phyloP scores from a whole-genome alignment of 23 red algal genomes.

The Pyropia haitanensis region DNA sequence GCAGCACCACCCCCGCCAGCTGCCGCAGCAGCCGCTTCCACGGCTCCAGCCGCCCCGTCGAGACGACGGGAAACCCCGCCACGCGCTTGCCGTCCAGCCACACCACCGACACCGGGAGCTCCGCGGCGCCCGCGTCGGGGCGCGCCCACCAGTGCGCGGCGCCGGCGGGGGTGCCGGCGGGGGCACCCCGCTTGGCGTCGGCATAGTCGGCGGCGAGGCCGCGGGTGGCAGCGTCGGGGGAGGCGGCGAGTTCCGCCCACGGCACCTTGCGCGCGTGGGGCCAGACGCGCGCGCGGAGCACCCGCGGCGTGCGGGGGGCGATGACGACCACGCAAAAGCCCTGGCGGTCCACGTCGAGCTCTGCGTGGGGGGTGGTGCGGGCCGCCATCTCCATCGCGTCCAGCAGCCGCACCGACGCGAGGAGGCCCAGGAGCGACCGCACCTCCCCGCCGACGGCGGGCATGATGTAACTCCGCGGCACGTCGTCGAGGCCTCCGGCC shows the following conservation, averaged over 20 bases:
- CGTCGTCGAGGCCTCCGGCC: slow-evolving; percentile 40
- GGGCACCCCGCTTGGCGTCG: too few relatives aligned
- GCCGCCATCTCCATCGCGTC: slow-evolving; percentile 50
- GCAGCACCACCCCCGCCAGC: neutral
- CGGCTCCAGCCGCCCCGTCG: slow-evolving; percentile 18
- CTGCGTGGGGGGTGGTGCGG: slow-evolving; percentile 26
- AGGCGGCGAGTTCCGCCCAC: too few relatives aligned
- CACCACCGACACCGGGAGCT: slow-evolving; percentile 23
- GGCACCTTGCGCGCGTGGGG: slow-evolving; percentile 14
- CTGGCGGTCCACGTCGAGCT: slow-evolving; percentile 56
- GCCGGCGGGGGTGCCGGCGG: too few relatives aligned
- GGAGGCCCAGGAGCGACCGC: slow-evolving; percentile 34
- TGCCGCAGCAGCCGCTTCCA: slow-evolving; percentile 40
- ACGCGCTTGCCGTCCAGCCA: slow-evolving; percentile 54
- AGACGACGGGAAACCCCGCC: slow-evolving; percentile 22
- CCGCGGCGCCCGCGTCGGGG: slow-evolving; percentile 12
- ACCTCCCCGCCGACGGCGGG: slow-evolving; percentile 36
- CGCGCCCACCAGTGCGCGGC: too few relatives aligned
- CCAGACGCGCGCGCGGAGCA: slow-evolving; percentile 44
- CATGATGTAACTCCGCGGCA: slow-evolving; percentile 48
- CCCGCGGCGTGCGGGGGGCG: slow-evolving; percentile 31
- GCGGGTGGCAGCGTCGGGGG: too few relatives aligned
- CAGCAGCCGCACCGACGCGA: slow-evolving; percentile 48
- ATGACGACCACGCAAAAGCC: slow-evolving; percentile 50
- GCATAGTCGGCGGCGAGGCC: too few relatives aligned